Evolutionary conservation across 2,329 filamentous ascomycete species (phyloP), one percentile per base, ranked within the genome.

Genomic region (Hawksworthiomyces lignivorus): DNA sequence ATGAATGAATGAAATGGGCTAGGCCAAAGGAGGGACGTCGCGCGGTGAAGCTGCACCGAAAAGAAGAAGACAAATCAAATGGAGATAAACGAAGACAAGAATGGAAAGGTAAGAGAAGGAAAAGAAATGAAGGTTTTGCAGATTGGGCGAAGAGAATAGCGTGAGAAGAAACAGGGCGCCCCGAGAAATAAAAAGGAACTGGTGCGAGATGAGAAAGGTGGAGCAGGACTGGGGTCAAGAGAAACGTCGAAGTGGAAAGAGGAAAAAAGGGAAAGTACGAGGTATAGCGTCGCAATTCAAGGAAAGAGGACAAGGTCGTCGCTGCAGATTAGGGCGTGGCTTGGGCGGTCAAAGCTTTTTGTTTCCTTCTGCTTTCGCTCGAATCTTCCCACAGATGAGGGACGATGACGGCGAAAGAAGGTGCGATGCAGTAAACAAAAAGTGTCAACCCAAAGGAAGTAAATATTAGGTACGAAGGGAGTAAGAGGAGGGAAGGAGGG

Each of bases 1-100:
- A n/a, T 15, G 20, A 12, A 27, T 18, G 33, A 21, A 11, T 14
- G 35, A 17, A 19, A 37, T 30, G 18, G 20, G 10, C 21, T 33
- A 18, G 12, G 27, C 31, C 32, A 32, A 36, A 34, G 11, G 19
- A 28, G 33, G 22, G 39, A 39, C 34, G 20, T 35, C 17, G 39
- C 44, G 33, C 44, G 44, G 44, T 42, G 44, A 35, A 44, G 35
- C 33, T 34, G 29, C 30, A 35, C 37, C 34, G 22, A 7, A 9
- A 17, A 34, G 26, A 35, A 12, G 17, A 35, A 29, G 7, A n/a
- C 12, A 27, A 29, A 20, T 14, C 5, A 29, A 30, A 22, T 10
- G 10, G 21, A 21, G 14, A 24, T 26, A 15, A 40, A 38, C 41
- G 45, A 48, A 43, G 22, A 35, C 19, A 24, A 15, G n/a, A 21